Percentiles rank a stretch among this genome's conserved stretches.
phyloP scores from a whole-genome alignment of 108 stramenopile genomes.

The Pseudonitzschia delicatissima region DNA sequence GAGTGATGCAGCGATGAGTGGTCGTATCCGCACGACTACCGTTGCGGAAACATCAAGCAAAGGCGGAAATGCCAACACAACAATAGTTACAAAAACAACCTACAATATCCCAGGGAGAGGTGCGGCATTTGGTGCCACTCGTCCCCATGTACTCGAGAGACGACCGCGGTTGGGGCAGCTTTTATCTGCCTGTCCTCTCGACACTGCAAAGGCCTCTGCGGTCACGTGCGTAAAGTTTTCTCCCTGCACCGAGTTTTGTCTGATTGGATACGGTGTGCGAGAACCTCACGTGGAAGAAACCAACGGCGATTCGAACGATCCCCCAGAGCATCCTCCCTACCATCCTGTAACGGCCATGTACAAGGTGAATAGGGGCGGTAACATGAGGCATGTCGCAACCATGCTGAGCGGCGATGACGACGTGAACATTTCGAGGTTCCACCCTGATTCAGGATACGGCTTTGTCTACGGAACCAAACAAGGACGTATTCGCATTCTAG shows the following conservation, averaged over 20 bases:
- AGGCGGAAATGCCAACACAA: not conserved
- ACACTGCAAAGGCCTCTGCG: conserved; percentile 70
- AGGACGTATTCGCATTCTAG: conserved; percentile 79
- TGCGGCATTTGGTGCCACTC: conserved; percentile 24
- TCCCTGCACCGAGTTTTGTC: conserved; percentile 86
- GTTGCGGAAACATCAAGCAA: not conserved
- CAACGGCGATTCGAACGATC: conserved; percentile 21
- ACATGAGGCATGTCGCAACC: conserved; percentile 76
- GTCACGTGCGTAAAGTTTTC: conserved; percentile 94
- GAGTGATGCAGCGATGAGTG: not conserved
- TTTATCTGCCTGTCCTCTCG: conserved; percentile 74
- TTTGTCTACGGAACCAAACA: conserved; percentile 97
- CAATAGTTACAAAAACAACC: not conserved
- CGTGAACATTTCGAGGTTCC: conserved; percentile 96
- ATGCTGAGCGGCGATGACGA: conserved; percentile 85
- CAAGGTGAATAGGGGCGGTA: conserved; percentile 44
- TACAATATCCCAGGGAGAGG: not conserved
- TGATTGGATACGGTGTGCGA: conserved; percentile 90
- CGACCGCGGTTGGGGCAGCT: conserved; percentile 72
- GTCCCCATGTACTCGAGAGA: conserved; percentile 27
- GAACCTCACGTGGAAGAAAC: conserved; percentile 44
- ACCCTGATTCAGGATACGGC: conserved; percentile 93
- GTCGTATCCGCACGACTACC: not conserved
- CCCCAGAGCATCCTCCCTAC: conserved; percentile 15
- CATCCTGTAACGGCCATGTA: conserved; percentile 86